Evolutionary conservation across 2,329 filamentous ascomycete species (phyloP).

Genomic region (Juglanconis juglandina): DNA sequence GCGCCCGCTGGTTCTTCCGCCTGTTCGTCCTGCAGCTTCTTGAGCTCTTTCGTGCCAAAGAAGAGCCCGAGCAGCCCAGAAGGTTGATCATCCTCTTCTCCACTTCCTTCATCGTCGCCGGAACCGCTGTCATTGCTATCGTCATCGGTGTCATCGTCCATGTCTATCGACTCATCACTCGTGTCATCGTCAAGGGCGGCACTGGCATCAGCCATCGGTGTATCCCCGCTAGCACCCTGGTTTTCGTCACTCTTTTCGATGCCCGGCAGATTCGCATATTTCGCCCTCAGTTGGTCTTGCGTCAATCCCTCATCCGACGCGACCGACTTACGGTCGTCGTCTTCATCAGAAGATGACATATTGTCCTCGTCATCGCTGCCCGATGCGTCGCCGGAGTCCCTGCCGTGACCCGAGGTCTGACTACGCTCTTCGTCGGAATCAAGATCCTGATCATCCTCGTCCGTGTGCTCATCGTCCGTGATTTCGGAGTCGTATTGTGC

Average conservation of each 20-base stretch:
- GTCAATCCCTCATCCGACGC: conserved; percentile 63
- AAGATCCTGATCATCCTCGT: conserved; percentile 33
- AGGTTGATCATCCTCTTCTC: conserved; percentile 37
- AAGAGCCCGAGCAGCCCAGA: conserved; percentile 53
- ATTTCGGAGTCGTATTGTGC: conserved; percentile 52
- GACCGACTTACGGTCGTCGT: conserved; percentile 51
- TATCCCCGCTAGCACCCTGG: conserved; percentile 24
- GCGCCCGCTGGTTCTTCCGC: conserved; percentile 23
- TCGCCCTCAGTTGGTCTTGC: conserved; percentile 64
- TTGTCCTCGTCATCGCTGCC: conserved; percentile 48
- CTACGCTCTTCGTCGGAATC: conserved; percentile 35
- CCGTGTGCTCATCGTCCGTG: conserved; percentile 38
- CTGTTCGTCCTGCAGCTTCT: conserved; percentile 46
- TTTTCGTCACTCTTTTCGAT: conserved; percentile 29
- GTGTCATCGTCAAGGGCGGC: conserved; percentile 44
- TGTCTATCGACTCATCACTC: conserved; percentile 64
- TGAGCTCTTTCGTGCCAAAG: conserved; percentile 57
- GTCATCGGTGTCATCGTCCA: conserved; percentile 62
- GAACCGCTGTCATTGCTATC: conserved; percentile 41
- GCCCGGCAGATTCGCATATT: conserved; percentile 64
- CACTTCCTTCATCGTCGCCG: conserved; percentile 38
- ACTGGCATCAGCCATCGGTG: conserved; percentile 20
- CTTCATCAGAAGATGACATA: conserved; percentile 63
- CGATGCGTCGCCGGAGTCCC: conserved; percentile 34
- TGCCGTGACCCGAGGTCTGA: conserved; percentile 25